These are phyloP conservation scores for Cnidoscolus chayamansa DNA, from an alignment of 441 rosid species.

Conservation along the genomic window DNA sequence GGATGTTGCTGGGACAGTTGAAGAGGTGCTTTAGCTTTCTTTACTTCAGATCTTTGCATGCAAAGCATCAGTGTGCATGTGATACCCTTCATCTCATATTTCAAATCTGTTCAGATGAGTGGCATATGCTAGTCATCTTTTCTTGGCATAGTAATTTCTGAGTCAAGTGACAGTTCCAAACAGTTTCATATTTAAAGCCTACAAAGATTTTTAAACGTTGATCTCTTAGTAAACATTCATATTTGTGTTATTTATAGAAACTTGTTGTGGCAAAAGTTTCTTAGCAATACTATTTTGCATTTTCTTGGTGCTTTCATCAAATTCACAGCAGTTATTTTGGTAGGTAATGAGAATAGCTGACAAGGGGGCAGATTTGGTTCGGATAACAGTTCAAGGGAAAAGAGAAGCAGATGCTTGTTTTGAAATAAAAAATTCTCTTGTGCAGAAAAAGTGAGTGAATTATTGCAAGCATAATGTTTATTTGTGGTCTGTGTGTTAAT, in stretches of 20 bases:
- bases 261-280: neutral
- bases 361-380: conserved; percentile 84
- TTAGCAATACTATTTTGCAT: neutral
- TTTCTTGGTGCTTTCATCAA: conserved; percentile 9
- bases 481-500: conserved; percentile 17
- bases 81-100: neutral
- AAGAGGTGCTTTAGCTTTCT: conserved; percentile 52
- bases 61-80: neutral
- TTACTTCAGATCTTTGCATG: neutral
- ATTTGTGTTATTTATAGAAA: neutral
- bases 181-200: neutral
- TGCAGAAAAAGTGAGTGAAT: conserved; percentile 75
- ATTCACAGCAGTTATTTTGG: conserved; percentile 19
- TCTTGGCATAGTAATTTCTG: neutral
- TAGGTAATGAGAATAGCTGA: conserved; percentile 96
- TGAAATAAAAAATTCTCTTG: conserved; percentile 82
- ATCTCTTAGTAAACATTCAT: conserved; percentile 2
- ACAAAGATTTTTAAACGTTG: neutral
- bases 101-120: neutral
- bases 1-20: conserved; percentile 84
- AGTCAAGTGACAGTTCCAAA: too few relatives aligned
- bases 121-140: neutral
- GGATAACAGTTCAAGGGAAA: conserved; percentile 98
- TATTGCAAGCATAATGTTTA: neutral
- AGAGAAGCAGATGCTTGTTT: conserved; percentile 96